phyloP scores from a whole-genome alignment of 78 protist genomes.

The Cavenderia fasciculata region DNA sequence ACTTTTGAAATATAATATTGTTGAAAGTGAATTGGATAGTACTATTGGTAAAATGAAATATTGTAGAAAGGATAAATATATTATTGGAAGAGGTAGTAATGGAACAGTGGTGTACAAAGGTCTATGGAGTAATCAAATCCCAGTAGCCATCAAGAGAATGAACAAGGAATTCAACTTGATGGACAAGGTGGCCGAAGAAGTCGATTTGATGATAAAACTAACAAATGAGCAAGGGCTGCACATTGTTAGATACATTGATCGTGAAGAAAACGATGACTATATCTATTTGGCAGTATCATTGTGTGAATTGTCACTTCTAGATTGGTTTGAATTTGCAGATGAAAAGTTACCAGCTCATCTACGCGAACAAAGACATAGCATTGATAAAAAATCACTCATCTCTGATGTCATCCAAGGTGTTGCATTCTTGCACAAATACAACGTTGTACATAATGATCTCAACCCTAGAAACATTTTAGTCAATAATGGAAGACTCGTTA shows the following conservation, averaged over 20 bases:
- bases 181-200: constrained; percentile 15
- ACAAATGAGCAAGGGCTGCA: neutral
- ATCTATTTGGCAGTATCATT: constrained; percentile 34
- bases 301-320: constrained; percentile 36
- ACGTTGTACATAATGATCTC: constrained; percentile 31
- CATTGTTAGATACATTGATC: constrained; percentile 40
- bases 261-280: constrained; percentile 15
- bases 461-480: constrained; percentile 50
- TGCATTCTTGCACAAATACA: neutral
- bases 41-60: constrained; percentile 46
- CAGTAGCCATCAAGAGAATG: constrained; percentile 64
- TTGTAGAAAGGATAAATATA: constrained; percentile 1
- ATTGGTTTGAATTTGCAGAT: neutral
- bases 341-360: too few species aligned
- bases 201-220: constrained; percentile 8
- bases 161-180: constrained; percentile 37
- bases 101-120: constrained; percentile 57
- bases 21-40: neutral
- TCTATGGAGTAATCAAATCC: constrained; percentile 44
- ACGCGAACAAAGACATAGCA: neutral
- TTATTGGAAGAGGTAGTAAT: constrained; percentile 60
- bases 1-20: too few species aligned
- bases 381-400: neutral
- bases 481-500: constrained; percentile 13
- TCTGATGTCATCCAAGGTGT: neutral